Evolutionary conservation across 2,329 filamentous ascomycete species (phyloP), one percentile per base, ranked within the genome.

Genomic region (Tolypocladium amazonense): DNA sequence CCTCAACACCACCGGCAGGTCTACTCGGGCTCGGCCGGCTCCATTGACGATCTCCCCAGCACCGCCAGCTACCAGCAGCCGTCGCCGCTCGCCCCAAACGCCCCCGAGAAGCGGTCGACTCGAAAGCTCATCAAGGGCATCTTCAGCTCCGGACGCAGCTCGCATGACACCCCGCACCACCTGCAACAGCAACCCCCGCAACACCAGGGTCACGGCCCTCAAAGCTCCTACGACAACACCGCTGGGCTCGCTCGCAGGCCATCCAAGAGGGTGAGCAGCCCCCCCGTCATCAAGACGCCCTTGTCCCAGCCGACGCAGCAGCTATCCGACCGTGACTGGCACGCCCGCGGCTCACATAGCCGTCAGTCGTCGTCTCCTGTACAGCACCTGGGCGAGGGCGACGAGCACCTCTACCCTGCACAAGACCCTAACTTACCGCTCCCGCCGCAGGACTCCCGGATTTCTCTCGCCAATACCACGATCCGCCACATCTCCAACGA

Each of bases 231-330:
- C 76, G 79, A 81, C 67, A 81, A 79, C 67, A 75, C 74, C 61
- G 64, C 72, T 56, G 77, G 77, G 57, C 71, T 85, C 56, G 76
- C 72, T 64, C 82, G 82, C 63, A 76, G 81, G 65, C 76, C 79
- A 38, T 87, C 84, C 53, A 85, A 83, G 74, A 77, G 82, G 67
- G 73, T 80, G 69, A 81, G 80, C 77, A 77, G 79, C 62, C 71
- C 71, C 59, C 74, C 76, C 65, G 67, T 72, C 65, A 65, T 79
- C 64, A 76, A 76, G 67, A 79, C 77, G 41, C 74, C 70, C 63
- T 66, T 73, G 63, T 70, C 75, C 61, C 61, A 68, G 56, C 30
- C 56, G 27, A 59, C 45, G 18, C 60, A 57, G 59, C 56, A 60
- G 56, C 43, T 61, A n/a, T 45, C 62, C 27, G 60, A 62, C 38